phyloP scores from a whole-genome alignment of 768 basidiomycete species.

The Cystobasidium onofrii region DNA sequence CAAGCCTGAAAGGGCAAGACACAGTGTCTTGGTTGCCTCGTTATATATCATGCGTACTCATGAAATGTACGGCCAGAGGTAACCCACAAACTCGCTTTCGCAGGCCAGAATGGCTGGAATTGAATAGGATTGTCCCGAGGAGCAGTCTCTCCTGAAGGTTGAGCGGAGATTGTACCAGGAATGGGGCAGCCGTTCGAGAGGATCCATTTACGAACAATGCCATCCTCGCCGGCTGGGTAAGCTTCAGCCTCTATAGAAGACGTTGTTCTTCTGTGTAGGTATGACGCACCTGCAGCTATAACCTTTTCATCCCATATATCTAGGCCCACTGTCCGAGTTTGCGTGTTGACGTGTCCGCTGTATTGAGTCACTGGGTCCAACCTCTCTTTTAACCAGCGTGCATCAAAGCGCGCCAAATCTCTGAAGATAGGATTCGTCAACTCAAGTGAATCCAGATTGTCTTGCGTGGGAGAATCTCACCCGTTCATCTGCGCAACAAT shows the following conservation, averaged over 20 bases:
- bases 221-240: constrained; percentile 29
- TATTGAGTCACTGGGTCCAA: neutral
- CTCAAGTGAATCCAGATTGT: neutral
- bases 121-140: neutral
- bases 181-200: neutral
- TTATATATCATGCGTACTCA: neutral
- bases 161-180: neutral
- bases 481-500: constrained; percentile 19
- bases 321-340: constrained; percentile 2
- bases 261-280: too few species aligned
- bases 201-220: constrained; percentile 17
- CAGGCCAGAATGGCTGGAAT: neutral
- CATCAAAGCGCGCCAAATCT: neutral
- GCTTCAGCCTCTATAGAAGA: too few species aligned
- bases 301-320: constrained; percentile 14
- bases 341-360: constrained; percentile 18
- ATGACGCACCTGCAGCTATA: constrained; percentile 1
- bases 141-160: neutral
- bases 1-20: too few species aligned
- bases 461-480: neutral
- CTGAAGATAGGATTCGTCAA: neutral
- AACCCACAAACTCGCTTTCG: neutral
- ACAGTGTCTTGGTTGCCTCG: too few species aligned
- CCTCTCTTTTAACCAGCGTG: neutral
- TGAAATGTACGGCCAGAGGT: too few species aligned